These are phyloP conservation scores for Globisporangium mamillatum DNA, from an alignment of 352 stramenopile species.

Conservation along the genomic window DNA sequence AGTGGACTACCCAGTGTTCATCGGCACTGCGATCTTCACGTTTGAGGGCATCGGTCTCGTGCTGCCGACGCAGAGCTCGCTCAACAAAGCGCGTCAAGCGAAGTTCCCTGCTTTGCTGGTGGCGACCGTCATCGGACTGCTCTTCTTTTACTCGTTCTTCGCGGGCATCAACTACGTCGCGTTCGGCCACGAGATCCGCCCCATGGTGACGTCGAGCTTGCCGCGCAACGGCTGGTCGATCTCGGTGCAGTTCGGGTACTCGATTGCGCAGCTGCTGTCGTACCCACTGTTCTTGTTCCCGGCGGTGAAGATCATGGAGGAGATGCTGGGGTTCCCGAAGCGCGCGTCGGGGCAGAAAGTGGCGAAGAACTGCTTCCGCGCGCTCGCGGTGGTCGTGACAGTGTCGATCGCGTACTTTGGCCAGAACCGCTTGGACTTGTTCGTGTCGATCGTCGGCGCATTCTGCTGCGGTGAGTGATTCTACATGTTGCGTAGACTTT, in stretches of 20 bases:
- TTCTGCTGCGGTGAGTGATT: constrained; percentile 71
- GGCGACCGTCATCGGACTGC: constrained; percentile 60
- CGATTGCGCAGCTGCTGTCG: constrained; percentile 68
- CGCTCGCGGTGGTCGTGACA: constrained; percentile 59
- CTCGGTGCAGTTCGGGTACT: constrained; percentile 79
- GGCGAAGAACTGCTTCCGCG: constrained; percentile 73
- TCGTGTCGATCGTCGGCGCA: constrained; percentile 78
- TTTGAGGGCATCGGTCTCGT: constrained; percentile 84
- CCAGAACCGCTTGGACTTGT: constrained; percentile 69
- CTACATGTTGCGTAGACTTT: neutral
- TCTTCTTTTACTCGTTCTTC: constrained; percentile 85
- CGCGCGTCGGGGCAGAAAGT: constrained; percentile 66
- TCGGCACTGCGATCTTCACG: constrained; percentile 76
- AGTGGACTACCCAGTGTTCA: constrained; percentile 71
- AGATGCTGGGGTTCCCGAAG: constrained; percentile 72
- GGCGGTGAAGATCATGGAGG: constrained; percentile 81
- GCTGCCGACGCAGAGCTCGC: constrained; percentile 63
- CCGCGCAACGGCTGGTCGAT: constrained; percentile 70
- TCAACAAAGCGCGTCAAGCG: constrained; percentile 60
- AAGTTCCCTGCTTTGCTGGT: constrained; percentile 60
- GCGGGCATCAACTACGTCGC: constrained; percentile 75
- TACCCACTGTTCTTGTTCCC: constrained; percentile 82
- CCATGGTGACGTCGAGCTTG: constrained; percentile 74
- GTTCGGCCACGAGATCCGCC: constrained; percentile 57
- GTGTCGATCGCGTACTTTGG: constrained; percentile 75